Conservation (phyloP, 2,329 filamentous ascomycete species). For the Ophiocordyceps robertsii region DNA sequence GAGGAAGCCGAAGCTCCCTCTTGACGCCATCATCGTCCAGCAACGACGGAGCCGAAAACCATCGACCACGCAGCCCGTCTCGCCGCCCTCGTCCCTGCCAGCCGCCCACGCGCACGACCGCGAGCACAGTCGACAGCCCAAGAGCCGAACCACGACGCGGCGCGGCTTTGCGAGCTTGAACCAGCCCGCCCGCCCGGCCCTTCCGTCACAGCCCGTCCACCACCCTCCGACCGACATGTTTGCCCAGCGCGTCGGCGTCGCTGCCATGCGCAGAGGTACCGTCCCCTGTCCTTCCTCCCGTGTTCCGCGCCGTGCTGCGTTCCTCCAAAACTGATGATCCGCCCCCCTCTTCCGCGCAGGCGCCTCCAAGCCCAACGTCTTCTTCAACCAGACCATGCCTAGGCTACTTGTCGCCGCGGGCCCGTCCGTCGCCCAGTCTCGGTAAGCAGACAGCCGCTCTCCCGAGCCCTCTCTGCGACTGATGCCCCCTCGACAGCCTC, state of each 20-base stretch:
- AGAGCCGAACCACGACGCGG: not conserved
- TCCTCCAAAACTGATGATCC: not conserved
- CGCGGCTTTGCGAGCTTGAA: slow-evolving; percentile 1
- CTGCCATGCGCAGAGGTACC: slow-evolving; percentile 45
- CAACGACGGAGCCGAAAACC: too few species aligned
- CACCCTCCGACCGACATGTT: slow-evolving; percentile 29
- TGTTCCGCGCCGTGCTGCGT: not conserved
- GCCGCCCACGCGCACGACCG: too few species aligned
- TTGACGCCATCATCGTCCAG: too few species aligned
- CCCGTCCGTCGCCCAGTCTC: slow-evolving; percentile 29
- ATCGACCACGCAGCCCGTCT: too few species aligned
- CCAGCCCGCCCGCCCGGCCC: not conserved
- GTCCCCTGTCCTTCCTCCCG: not conserved
- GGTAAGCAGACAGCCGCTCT: too few species aligned
- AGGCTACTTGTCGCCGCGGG: slow-evolving; percentile 29
- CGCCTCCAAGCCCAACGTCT: slow-evolving; percentile 29
- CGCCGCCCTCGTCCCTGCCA: too few species aligned
- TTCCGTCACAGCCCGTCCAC: not conserved
- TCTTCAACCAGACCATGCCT: slow-evolving; percentile 33
- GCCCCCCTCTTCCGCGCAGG: slow-evolving; percentile 11
- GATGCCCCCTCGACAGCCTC: too few species aligned
- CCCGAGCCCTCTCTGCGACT: too few species aligned
- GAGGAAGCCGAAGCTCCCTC: slow-evolving; percentile 26
- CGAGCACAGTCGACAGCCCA: too few species aligned
- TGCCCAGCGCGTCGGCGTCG: slow-evolving; percentile 42